Percentiles rank a stretch among this genome's conserved stretches.
Evolutionary conservation across 306 rosid species (phyloP).

Genomic region (Prunus mongolica): DNA sequence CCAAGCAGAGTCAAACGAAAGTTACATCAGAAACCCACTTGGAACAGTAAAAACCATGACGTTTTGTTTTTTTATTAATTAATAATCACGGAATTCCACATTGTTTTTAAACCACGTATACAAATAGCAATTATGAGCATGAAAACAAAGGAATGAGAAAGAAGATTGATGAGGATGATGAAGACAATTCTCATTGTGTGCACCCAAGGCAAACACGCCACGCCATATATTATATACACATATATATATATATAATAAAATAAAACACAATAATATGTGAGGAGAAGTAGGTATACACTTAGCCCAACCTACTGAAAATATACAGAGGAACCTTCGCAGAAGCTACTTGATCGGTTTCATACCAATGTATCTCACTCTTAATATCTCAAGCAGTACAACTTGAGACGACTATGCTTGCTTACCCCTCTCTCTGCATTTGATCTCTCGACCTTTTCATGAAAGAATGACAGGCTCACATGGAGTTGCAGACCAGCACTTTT

Average conservation of each 20-base stretch:
- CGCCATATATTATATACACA: too few species aligned
- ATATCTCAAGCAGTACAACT: neutral
- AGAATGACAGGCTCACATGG: neutral
- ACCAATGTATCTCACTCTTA: neutral
- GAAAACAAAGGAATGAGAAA: too few species aligned
- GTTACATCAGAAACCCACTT: neutral
- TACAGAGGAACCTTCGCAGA: neutral
- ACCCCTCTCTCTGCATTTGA: neutral
- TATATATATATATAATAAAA: too few species aligned
- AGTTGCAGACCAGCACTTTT: neutral
- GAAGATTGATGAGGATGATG: too few species aligned
- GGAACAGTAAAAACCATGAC: neutral
- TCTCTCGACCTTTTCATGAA: neutral
- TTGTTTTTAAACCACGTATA: neutral
- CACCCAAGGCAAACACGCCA: too few species aligned
- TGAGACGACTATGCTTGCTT: neutral
- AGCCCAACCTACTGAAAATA: too few species aligned
- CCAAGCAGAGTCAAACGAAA: neutral
- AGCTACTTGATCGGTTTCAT: neutral
- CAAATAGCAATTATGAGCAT: too few species aligned
- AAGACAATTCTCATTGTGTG: too few species aligned
- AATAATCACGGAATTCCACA: neutral
- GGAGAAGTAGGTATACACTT: too few species aligned
- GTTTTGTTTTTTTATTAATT: neutral
- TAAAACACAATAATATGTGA: too few species aligned